Conservation (phyloP, 2,329 filamentous ascomycete genomes). For the Chaetothyriales sp. region DNA sequence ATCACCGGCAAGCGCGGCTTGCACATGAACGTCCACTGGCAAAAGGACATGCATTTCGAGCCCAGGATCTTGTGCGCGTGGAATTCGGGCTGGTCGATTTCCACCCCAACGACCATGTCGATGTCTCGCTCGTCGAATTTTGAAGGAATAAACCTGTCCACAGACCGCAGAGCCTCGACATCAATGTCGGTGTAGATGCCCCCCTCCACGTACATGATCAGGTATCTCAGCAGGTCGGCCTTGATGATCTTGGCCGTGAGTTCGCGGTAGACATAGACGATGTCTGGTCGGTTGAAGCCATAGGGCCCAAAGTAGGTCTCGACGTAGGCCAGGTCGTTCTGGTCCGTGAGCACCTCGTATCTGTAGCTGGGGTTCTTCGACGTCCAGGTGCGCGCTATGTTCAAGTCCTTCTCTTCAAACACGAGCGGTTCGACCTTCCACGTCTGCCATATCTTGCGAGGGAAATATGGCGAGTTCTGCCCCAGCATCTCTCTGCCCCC, state of each 20-base stretch:
- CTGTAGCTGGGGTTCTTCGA: constrained; percentile 50
- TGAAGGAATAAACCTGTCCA: constrained; percentile 46
- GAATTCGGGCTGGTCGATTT: constrained; percentile 56
- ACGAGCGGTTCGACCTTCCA: constrained; percentile 56
- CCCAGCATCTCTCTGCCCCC: constrained; percentile 15
- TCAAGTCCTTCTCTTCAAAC: constrained; percentile 49
- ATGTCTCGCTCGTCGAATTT: constrained; percentile 49
- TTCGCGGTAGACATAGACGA: constrained; percentile 45
- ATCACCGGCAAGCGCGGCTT: constrained; percentile 54
- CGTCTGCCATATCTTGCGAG: constrained; percentile 59
- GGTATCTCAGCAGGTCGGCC: constrained; percentile 50
- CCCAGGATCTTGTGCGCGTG: constrained; percentile 49
- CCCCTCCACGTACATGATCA: constrained; percentile 53
- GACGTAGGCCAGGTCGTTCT: constrained; percentile 52
- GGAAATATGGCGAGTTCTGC: constrained; percentile 31
- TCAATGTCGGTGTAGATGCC: constrained; percentile 47
- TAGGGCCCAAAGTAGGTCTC: constrained; percentile 51
- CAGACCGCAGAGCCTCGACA: constrained; percentile 39
- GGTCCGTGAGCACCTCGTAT: constrained; percentile 56
- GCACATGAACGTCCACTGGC: constrained; percentile 61
- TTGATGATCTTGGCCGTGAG: constrained; percentile 51
- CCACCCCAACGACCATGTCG: constrained; percentile 54
- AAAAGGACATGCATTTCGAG: constrained; percentile 54
- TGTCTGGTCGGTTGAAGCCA: constrained; percentile 52
- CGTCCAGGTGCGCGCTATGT: constrained; percentile 49